Conservation (phyloP, 176 grass and related monocot species). For the Triticum monococcum region DNA sequence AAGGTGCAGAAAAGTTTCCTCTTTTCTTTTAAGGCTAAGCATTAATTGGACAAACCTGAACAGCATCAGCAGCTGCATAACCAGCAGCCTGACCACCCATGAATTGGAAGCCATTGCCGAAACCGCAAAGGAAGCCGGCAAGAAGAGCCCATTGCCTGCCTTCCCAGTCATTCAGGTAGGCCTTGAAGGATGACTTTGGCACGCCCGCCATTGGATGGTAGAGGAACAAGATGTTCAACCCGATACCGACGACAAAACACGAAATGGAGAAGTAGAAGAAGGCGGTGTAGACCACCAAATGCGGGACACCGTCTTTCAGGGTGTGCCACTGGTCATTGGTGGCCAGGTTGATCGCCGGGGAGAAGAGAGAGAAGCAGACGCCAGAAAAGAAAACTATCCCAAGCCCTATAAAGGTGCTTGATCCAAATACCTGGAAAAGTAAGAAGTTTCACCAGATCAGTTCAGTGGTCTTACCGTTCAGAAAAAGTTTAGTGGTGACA, state of each 20-base stretch:
- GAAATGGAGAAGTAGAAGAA: slow-evolving; percentile 99
- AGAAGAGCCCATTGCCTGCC: slow-evolving; percentile 94
- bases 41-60: slow-evolving; percentile 56
- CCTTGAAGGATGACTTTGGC: slow-evolving; percentile 69
- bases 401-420: slow-evolving; percentile 68
- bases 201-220: slow-evolving; percentile 81
- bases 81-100: slow-evolving; percentile 97
- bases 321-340: slow-evolving; percentile 95
- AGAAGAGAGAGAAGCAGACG: slow-evolving; percentile 92
- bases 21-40: background rate
- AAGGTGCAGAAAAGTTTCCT: background rate
- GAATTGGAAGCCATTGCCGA: slow-evolving; percentile 97
- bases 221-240: slow-evolving; percentile 81
- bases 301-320: slow-evolving; percentile 64
- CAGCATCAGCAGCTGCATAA: slow-evolving; percentile 96
- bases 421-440: slow-evolving; percentile 49
- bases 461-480: background rate
- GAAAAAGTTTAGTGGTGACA: background rate
- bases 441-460: background rate
- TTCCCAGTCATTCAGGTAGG: slow-evolving; percentile 85
- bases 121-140: slow-evolving; percentile 75
- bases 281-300: slow-evolving; percentile 92
- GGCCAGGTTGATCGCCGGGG: slow-evolving; percentile 89
- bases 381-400: slow-evolving; percentile 87
- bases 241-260: slow-evolving; percentile 69